Evolutionary conservation across 2,329 filamentous ascomycete species (phyloP).

Genomic region (Sclerotinia sclerotiorum): DNA sequence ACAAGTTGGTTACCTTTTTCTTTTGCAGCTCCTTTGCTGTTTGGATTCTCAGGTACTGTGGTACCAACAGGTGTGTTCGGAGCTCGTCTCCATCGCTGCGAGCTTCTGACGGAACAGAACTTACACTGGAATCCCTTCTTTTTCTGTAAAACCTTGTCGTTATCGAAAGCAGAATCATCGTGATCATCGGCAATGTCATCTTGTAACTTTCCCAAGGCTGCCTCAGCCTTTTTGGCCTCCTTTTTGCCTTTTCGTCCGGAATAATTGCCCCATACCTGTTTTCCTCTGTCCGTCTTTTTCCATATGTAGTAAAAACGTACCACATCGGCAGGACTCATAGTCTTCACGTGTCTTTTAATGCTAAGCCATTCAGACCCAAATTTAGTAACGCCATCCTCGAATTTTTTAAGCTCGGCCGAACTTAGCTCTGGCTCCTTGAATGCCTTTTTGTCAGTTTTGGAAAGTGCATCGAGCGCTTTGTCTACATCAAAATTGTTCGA

Average conservation of each 20-base stretch:
- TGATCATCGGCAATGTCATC: slow-evolving; percentile 90
- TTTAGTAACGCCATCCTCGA: slow-evolving; percentile 87
- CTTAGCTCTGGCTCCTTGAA: slow-evolving; percentile 84
- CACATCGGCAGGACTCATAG: slow-evolving; percentile 73
- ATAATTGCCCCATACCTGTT: slow-evolving; percentile 86
- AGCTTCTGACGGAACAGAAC: slow-evolving; percentile 78
- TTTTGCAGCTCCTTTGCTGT: slow-evolving; percentile 61
- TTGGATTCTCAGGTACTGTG: slow-evolving; percentile 63
- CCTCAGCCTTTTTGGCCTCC: slow-evolving; percentile 72
- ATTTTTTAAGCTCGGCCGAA: slow-evolving; percentile 78
- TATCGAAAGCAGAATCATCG: slow-evolving; percentile 95
- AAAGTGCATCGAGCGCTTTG: slow-evolving; percentile 68
- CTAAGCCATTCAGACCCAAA: slow-evolving; percentile 86
- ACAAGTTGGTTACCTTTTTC: slow-evolving; percentile 76
- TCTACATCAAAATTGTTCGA: slow-evolving; percentile 69
- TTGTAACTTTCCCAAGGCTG: slow-evolving; percentile 71
- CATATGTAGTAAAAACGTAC: slow-evolving; percentile 96
- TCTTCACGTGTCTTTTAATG: slow-evolving; percentile 83
- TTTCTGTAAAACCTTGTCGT: slow-evolving; percentile 70
- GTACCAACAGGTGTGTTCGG: slow-evolving; percentile 73
- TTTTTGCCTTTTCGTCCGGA: slow-evolving; percentile 88
- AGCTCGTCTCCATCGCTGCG: slow-evolving; percentile 88
- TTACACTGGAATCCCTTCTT: slow-evolving; percentile 91
- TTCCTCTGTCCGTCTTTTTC: slow-evolving; percentile 89
- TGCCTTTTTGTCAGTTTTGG: slow-evolving; percentile 64